phyloP scores from a whole-genome alignment of 75 land plant genomes.

The Pinus taeda region DNA sequence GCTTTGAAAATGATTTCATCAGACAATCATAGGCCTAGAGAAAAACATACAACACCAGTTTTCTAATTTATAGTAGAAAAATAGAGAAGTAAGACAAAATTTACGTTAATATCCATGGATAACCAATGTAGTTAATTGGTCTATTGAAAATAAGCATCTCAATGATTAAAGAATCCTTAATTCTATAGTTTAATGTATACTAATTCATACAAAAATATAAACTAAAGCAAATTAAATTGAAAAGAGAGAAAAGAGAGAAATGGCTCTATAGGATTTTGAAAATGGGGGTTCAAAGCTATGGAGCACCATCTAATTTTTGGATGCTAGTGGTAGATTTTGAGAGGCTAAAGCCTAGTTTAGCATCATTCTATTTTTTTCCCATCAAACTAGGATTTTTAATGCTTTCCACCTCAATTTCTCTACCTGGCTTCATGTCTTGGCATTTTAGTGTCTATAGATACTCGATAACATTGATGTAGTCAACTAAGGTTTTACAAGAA shows the following conservation, averaged over 20 bases:
- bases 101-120: not conserved
- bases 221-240: no score
- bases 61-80: not conserved
- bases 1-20: conserved; percentile 86
- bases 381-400: not conserved
- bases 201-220: no score
- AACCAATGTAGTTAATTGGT: not conserved
- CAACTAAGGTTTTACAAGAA: conserved; percentile 3
- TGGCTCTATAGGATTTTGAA: no score
- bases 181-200: not conserved
- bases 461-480: not conserved
- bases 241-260: no score
- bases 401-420: not conserved
- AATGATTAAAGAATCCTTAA: not conserved
- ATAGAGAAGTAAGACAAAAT: not conserved
- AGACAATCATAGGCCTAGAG: conserved; percentile 89
- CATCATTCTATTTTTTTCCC: not conserved
- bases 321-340: no score
- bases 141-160: not conserved
- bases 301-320: no score
- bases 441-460: conserved; percentile 9
- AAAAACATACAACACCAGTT: not conserved
- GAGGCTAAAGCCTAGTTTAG: no score
- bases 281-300: no score
- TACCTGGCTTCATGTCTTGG: not conserved